Evolutionary conservation across 495 filamentous ascomycete genomes (phyloP), one percentile per base, ranked within the genome.

Genomic region (Tuber borchii): DNA sequence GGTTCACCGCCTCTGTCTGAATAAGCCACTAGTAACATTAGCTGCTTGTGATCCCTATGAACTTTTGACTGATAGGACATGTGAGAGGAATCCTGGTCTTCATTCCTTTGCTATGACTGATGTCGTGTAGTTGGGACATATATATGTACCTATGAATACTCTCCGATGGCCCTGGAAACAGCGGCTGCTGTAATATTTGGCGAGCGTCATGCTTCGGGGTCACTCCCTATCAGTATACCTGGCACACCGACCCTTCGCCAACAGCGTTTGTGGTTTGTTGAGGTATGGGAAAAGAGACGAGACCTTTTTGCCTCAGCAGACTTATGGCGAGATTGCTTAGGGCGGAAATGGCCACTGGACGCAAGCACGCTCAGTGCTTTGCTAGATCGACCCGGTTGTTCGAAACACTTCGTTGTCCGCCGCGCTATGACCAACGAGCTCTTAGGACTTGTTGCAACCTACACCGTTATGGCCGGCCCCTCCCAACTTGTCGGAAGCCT

Each of bases 361-460:
- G 73, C 84, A 87, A 77, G 84, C 71, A 85, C 85, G 31, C 84
- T 91, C 44, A 85, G 85, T 71, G 84, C 85, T 68, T 82, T 90
- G 39, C 86, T 91, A n/a, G 86, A 86, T 72, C 86, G 88, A 42
- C 87, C 88, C 76, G 89, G 89, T 10, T 89, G 88, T 79, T 88
- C 87, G 48, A 89, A 87, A 86, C 88, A 90, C 79, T 90, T 89
- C 76, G 85, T 91, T 72, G 88, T 90, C 69, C 86, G 87, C 45
- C 86, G 88, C 37, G 85, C 87, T 7, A 85, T 82, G 70, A 86
- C 83, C 20, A 82, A 83, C 37, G 85, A 86, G 69, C 74, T 90
- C 19, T 83, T 90, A 43, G 89, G 89, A 2, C 89, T 90, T 74
- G 88, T 87, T 80, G 88, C 88, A 34, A 89, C 88, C 26, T 91